Evolutionary conservation across 2,329 filamentous ascomycete genomes (phyloP).

Genomic region (Lachnellula suecica): DNA sequence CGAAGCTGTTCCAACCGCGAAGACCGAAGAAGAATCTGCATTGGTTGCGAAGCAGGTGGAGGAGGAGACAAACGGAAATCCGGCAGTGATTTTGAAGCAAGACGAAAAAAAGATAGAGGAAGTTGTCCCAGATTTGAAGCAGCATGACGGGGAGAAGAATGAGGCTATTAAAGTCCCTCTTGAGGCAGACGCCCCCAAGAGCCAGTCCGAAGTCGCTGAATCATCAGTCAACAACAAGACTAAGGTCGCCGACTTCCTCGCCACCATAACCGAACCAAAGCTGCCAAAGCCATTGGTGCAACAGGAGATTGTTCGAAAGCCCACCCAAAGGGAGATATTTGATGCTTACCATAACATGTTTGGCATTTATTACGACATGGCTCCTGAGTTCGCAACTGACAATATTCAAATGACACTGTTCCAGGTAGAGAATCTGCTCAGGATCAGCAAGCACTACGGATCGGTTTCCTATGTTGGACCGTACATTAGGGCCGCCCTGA

Average conservation of each 20-base stretch:
- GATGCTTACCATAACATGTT: conserved; percentile 20
- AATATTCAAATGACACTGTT: conserved; percentile 13
- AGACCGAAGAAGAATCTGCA: background rate
- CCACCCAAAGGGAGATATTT: background rate
- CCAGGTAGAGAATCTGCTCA: conserved; percentile 14
- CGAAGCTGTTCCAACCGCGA: background rate
- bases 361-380: conserved; percentile 7
- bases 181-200: too few relatives aligned
- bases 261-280: background rate
- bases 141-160: background rate
- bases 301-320: too few relatives aligned
- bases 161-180: background rate
- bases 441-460: conserved; percentile 8
- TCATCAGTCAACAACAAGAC: too few relatives aligned
- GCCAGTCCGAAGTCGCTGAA: background rate
- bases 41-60: background rate
- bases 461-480: conserved; percentile 8
- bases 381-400: conserved; percentile 11
- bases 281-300: too few relatives aligned
- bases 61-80: background rate
- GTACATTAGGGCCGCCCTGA: conserved; percentile 10
- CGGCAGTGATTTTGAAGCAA: background rate
- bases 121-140: too few relatives aligned
- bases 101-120: too few relatives aligned
- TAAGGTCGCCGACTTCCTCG: background rate